Evolutionary conservation across 345 rosid genomes (phyloP).

Genomic region (Salix brachista): DNA sequence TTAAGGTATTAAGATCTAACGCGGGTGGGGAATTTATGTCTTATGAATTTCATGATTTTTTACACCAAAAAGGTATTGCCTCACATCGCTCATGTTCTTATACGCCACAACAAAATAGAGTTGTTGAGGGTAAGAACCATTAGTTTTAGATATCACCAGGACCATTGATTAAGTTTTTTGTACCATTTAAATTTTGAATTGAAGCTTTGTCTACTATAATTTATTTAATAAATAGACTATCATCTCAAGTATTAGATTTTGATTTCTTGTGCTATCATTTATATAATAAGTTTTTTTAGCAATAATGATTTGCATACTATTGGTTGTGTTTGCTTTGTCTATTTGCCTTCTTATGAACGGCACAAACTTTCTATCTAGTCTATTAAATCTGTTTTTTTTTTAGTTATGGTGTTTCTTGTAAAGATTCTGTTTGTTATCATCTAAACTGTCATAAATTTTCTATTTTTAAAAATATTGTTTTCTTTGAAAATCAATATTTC

Average conservation of each 20-base stretch:
- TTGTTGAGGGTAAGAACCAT: not conserved
- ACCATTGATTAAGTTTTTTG: not conserved
- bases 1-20: not conserved
- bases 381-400: not conserved
- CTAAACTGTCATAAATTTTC: too few species aligned
- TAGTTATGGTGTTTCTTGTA: not conserved
- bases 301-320: not conserved
- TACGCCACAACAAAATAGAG: not conserved
- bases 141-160: not conserved
- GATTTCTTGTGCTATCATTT: not conserved
- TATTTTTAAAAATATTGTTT: too few species aligned
- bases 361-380: too few species aligned
- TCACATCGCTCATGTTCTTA: not conserved
- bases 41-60: not conserved
- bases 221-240: not conserved
- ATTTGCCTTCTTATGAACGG: too few species aligned
- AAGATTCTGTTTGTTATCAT: not conserved
- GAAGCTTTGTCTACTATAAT: not conserved
- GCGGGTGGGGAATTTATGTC: not conserved
- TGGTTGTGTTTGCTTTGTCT: not conserved
- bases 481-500: too few species aligned
- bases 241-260: not conserved
- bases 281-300: not conserved
- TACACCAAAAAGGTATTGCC: not conserved
- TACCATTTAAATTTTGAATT: too few species aligned